phyloP scores from a whole-genome alignment of 345 rosid genomes.

The Adansonia digitata region DNA sequence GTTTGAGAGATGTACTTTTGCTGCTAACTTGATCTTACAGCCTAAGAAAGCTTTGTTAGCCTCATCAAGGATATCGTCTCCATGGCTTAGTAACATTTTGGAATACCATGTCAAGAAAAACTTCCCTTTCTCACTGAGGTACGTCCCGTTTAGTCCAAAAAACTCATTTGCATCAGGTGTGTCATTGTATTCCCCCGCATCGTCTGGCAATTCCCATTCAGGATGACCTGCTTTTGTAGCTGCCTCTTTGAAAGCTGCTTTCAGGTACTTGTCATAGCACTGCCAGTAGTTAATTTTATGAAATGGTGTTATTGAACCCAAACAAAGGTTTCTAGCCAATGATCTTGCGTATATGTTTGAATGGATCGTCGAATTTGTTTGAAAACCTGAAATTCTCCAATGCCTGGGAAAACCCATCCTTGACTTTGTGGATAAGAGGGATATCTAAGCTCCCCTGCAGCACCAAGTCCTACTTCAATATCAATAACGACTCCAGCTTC shows the following conservation, averaged over 20 bases:
- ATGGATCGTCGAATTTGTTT: neutral
- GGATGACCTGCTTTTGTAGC: slow-evolving; percentile 61
- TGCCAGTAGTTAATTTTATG: slow-evolving; percentile 18
- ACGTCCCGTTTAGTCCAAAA: slow-evolving; percentile 56
- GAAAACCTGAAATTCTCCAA: slow-evolving; percentile 74
- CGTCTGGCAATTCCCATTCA: slow-evolving; percentile 64
- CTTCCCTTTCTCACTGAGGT: slow-evolving; percentile 48
- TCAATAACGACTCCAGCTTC: slow-evolving; percentile 57
- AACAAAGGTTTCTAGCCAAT: neutral
- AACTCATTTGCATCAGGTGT: slow-evolving; percentile 55
- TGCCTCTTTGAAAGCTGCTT: slow-evolving; percentile 62
- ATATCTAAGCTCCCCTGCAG: slow-evolving; percentile 83
- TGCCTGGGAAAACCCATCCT: slow-evolving; percentile 82
- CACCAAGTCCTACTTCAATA: slow-evolving; percentile 85
- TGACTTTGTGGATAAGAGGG: slow-evolving; percentile 71
- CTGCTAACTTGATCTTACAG: slow-evolving; percentile 69
- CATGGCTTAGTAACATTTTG: slow-evolving; percentile 56
- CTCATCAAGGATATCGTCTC: slow-evolving; percentile 70
- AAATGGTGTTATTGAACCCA: neutral
- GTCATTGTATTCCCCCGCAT: slow-evolving; percentile 65
- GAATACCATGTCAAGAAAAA: slow-evolving; percentile 83
- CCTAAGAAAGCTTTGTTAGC: slow-evolving; percentile 69
- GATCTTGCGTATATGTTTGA: neutral
- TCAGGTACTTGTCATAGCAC: slow-evolving; percentile 69
- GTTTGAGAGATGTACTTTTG: slow-evolving; percentile 39